A percentile compares a stretch with the other conserved stretches of the same genome.
Evolutionary conservation across 495 filamentous ascomycete species (phyloP).

Genomic region (Penicillium lividum): DNA sequence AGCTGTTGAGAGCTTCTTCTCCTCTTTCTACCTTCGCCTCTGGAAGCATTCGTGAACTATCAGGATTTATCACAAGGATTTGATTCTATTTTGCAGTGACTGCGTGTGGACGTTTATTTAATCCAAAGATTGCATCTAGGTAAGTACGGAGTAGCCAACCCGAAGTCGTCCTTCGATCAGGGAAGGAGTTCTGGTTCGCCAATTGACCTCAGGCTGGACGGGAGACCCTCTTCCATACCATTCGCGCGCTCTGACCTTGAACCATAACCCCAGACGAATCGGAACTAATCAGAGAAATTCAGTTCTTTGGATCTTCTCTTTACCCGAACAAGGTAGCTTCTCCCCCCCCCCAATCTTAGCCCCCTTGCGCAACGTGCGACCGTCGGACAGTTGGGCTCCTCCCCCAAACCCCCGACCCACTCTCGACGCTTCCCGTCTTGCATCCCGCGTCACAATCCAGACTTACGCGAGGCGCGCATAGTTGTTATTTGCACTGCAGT

Average conservation of each 20-base stretch:
- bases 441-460: slow-evolving; percentile 26
- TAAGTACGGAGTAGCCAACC: slow-evolving; percentile 23
- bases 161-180: slow-evolving; percentile 25
- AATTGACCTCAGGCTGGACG: slow-evolving; percentile 34
- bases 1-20: slow-evolving; percentile 6
- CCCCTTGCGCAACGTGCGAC: slow-evolving; percentile 39
- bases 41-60: not conserved
- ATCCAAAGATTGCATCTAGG: slow-evolving; percentile 14
- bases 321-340: slow-evolving; percentile 28
- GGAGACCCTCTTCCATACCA: slow-evolving; percentile 18
- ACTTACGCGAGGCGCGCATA: slow-evolving; percentile 26
- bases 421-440: slow-evolving; percentile 38
- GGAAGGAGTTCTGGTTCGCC: slow-evolving; percentile 47
- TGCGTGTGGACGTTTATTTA: slow-evolving; percentile 11
- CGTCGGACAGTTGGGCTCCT: slow-evolving; percentile 25
- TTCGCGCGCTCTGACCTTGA: slow-evolving; percentile 27
- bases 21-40: slow-evolving; percentile 8
- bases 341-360: slow-evolving; percentile 13
- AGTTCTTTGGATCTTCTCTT: slow-evolving; percentile 19
- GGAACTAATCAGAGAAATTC: slow-evolving; percentile 20
- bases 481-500: slow-evolving; percentile 35
- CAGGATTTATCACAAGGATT: not conserved
- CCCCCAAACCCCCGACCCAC: slow-evolving; percentile 34
- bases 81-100: not conserved
- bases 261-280: slow-evolving; percentile 33